Base-by-base conservation (phyloP, 495 filamentous ascomycete genomes). In the Sordaria brevicollis region DNA sequence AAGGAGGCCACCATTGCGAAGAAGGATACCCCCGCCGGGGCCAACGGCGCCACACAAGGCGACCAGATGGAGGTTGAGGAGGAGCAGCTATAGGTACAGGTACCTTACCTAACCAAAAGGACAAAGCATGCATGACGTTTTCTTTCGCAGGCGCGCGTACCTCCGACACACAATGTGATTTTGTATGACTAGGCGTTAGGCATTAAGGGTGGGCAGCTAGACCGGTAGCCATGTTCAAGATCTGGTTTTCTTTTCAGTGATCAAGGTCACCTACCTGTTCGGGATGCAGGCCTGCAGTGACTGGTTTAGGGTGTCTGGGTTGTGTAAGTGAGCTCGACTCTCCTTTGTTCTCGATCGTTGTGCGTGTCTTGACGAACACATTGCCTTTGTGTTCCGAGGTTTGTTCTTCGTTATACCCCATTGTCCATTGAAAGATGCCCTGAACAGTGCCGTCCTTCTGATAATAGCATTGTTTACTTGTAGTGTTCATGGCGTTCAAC, bases 1-100 rank as follows among this genome's bases (percentile, higher is more conserved):
- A 99, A 98, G 82, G 96, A 98, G 78, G 95, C 95, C 13, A 93
- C 84, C 17, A 85, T 85, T 76, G 83, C 85, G 5, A 83, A 82
- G 76, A 88, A 86, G 78, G 84, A 88, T 29, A 68, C 54, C 31
- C 75, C 77, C 35, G 73, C 74, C 8, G 74, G 68, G 34, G 75
- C 78, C 37, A 89, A 89, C 70, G 87, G 85, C 25, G 78, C 81
- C 38, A 71, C 85, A 35, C 88, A 88, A 67, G 89, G 85, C 19
- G 83, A 82, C 54, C 72, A 81, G 65, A 85, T 87, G 81, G 86
- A 88, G 5, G 83, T 85, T 39, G 83, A 86, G 70, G 83, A 83
- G 19, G 81, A 84, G 73, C 73, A 83, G 65, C 76, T 78, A 69
- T 84, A 68, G 76, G 70, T 38, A 41, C 38, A n/a, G n/a, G n/a